Evolutionary conservation across 208 protist genomes (phyloP).

Genomic region (Acanthamoeba healyi): DNA sequence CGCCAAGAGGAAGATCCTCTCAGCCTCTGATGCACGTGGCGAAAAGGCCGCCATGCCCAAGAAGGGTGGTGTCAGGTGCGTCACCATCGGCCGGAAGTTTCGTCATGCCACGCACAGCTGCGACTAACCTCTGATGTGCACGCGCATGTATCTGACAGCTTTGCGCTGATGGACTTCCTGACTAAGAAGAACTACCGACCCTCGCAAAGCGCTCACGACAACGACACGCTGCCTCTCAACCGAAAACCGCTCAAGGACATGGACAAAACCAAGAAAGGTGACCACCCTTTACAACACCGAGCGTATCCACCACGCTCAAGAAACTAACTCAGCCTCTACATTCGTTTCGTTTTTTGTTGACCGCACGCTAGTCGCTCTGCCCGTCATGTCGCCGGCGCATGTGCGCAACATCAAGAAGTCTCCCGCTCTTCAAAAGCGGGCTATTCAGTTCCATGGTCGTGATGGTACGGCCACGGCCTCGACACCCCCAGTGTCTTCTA

Average conservation of each 20-base stretch:
- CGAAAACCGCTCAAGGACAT: conserved; percentile 52
- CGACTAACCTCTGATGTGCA: neutral
- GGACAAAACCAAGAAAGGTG: conserved; percentile 58
- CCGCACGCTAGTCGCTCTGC: neutral
- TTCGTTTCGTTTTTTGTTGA: neutral
- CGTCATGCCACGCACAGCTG: too few species aligned
- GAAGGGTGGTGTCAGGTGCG: conserved; percentile 58
- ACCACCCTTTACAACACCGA: too few species aligned
- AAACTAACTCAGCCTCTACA: too few species aligned
- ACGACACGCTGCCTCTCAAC: neutral
- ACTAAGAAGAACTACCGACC: conserved; percentile 35
- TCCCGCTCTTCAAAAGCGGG: neutral
- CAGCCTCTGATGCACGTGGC: neutral
- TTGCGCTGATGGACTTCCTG: conserved; percentile 70
- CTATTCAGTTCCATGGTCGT: conserved; percentile 44
- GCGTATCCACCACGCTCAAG: too few species aligned
- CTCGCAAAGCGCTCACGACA: neutral
- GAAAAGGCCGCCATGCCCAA: conserved; percentile 52
- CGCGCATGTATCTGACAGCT: neutral
- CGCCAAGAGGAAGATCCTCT: conserved; percentile 19
- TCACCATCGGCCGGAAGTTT: neutral
- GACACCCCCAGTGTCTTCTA: neutral
- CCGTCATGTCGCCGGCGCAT: neutral
- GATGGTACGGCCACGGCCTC: conserved; percentile 8
- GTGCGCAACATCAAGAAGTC: conserved; percentile 4